Conservation (phyloP, 2,329 filamentous ascomycete genomes). For the Graphium sp. region DNA sequence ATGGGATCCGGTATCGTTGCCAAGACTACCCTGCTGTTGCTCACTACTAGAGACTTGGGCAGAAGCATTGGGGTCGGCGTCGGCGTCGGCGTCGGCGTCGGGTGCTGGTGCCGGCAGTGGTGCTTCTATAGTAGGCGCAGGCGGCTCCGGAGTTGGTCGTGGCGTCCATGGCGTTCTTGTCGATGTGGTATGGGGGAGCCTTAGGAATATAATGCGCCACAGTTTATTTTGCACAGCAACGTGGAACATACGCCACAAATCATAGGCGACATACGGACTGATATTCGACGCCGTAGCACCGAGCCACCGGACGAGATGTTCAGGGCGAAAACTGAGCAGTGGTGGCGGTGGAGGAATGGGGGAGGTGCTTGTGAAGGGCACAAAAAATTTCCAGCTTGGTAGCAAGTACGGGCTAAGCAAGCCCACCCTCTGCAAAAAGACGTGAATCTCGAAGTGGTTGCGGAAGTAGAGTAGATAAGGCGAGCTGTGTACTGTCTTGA, state of each 20-base stretch:
- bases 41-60: too few species aligned
- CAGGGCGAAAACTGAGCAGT: slow-evolving; percentile 17
- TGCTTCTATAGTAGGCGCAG: too few species aligned
- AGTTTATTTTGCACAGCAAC: slow-evolving; percentile 7
- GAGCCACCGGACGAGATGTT: slow-evolving; percentile 24
- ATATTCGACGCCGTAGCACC: slow-evolving; percentile 22
- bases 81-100: too few species aligned
- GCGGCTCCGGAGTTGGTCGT: too few species aligned
- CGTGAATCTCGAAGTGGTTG: slow-evolving; percentile 32
- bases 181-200: slow-evolving; percentile 15
- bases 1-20: too few species aligned
- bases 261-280: slow-evolving; percentile 29
- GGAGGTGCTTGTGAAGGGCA: slow-evolving; percentile 34
- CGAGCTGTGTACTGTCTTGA: too few species aligned
- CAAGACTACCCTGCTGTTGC: too few species aligned
- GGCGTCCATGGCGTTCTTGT: too few species aligned
- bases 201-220: slow-evolving; percentile 12
- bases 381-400: slow-evolving; percentile 29
- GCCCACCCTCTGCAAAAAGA: slow-evolving; percentile 33
- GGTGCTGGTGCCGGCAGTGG: too few species aligned
- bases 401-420: slow-evolving; percentile 23
- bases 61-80: too few species aligned
- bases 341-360: slow-evolving; percentile 29
- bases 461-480: slow-evolving; percentile 18
- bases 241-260: slow-evolving; percentile 19